These are phyloP conservation scores for Neonectria punicea DNA, from an alignment of 2,329 filamentous ascomycete species.

Conservation along the genomic window DNA sequence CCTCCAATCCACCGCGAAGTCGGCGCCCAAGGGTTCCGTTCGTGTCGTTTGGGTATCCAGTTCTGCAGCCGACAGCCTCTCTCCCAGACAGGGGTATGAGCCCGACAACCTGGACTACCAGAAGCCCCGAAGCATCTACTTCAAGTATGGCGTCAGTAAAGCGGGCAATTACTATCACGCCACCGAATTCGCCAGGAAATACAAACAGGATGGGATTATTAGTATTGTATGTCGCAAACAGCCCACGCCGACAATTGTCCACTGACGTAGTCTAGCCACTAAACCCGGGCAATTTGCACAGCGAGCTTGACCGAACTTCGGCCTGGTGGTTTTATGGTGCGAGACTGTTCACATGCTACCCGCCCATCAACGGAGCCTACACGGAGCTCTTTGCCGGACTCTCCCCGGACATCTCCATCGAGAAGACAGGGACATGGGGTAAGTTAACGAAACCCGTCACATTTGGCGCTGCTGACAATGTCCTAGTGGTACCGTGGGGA, in stretches of 20 bases:
- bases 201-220: slow-evolving; percentile 43
- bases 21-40: slow-evolving; percentile 44
- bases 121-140: slow-evolving; percentile 31
- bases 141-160: slow-evolving; percentile 47
- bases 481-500: slow-evolving; percentile 48
- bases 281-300: slow-evolving; percentile 38
- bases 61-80: slow-evolving; percentile 42
- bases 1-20: slow-evolving; percentile 48
- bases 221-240: slow-evolving; percentile 31
- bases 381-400: slow-evolving; percentile 60
- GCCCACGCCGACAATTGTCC: neutral
- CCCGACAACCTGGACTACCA: slow-evolving; percentile 44
- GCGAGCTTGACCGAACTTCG: slow-evolving; percentile 40
- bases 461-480: slow-evolving; percentile 3
- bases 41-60: slow-evolving; percentile 48
- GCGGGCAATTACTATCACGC: slow-evolving; percentile 46
- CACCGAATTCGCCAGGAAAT: slow-evolving; percentile 43
- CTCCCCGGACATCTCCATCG: slow-evolving; percentile 53
- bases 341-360: slow-evolving; percentile 32
- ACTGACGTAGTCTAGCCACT: slow-evolving; percentile 27
- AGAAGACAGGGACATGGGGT: slow-evolving; percentile 49
- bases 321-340: slow-evolving; percentile 38
- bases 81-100: slow-evolving; percentile 38
- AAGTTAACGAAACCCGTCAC: neutral
- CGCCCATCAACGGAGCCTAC: slow-evolving; percentile 55